Base-by-base conservation (phyloP, 768 basidiomycete species). In the Daedaleopsis nitida region DNA sequence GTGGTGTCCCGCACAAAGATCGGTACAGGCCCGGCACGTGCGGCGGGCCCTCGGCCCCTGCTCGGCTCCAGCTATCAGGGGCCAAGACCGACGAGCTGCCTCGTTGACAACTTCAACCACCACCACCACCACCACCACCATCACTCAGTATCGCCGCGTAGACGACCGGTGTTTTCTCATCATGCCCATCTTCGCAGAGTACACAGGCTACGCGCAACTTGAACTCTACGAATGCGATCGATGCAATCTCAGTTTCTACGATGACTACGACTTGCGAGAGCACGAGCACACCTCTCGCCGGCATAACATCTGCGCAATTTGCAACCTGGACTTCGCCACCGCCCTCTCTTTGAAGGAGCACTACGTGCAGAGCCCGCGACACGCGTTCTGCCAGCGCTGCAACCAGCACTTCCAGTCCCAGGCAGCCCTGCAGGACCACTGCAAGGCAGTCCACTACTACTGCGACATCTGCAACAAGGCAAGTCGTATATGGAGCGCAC, bases 371-470 rank as follows among this genome's bases (percentile, higher is more conserved):
- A 84, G 81, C 65, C 72, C 74, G 10, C 27, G 14, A 0, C 87
- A 87, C 55, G 14, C 69, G 43, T 88, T 81, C 59, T 89, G 88
- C 68, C 80, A 81, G 58, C 44, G 66, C 19, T 88, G 88, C 70
- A 54, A 80, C 34, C 57, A 60, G 14, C 79, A 83, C 57, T 86
- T 82, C 59, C 45, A 66, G 0, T 73, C 74, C 0, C 75, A 86
- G 1, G 61, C 74, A 0, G 57, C 68, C 0, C 76, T 87, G 1
- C 58, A 75, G 1, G 57, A 68, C 0, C 88, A 89, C 65, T 77
- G 77, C 62, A 11, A 74, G 0, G 24, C 70, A 0, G 45, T 42
- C 0, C 87, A 88, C 67, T 11, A 60, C 50, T 82, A 75, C 60
- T 88, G 86, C 66, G 38, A 17, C 0, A 1, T 23, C 0, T 86